Evolutionary conservation across 345 rosid genomes (phyloP).

Genomic region (Brassica carinata): DNA sequence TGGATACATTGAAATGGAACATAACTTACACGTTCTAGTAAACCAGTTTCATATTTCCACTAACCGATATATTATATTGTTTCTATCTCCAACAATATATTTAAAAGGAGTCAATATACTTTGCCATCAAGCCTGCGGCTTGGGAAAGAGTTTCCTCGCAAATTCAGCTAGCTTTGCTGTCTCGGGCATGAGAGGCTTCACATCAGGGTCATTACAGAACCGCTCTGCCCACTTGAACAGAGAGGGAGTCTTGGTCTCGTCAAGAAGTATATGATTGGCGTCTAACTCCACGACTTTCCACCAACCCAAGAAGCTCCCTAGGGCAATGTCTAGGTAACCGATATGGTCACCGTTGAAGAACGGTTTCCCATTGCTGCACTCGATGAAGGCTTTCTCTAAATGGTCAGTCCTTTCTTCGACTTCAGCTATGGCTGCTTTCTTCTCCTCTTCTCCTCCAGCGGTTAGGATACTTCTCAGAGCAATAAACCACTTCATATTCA

Average conservation of each 20-base stretch:
- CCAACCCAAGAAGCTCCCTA: slow-evolving; percentile 74
- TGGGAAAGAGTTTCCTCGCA: slow-evolving; percentile 46
- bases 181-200: slow-evolving; percentile 69
- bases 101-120: background rate
- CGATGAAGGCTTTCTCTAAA: slow-evolving; percentile 59
- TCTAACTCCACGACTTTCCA: slow-evolving; percentile 48
- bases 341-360: slow-evolving; percentile 73
- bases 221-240: slow-evolving; percentile 60
- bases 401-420: slow-evolving; percentile 42
- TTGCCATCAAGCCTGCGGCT: background rate
- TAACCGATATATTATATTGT: background rate
- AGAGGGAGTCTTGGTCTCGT: slow-evolving; percentile 53
- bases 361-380: slow-evolving; percentile 57
- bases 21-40: background rate
- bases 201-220: slow-evolving; percentile 61
- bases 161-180: slow-evolving; percentile 69
- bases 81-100: background rate
- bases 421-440: slow-evolving; percentile 39
- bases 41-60: background rate
- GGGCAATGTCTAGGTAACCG: slow-evolving; percentile 68
- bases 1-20: background rate
- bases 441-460: slow-evolving; percentile 50
- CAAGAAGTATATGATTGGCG: slow-evolving; percentile 44
- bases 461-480: slow-evolving; percentile 31
- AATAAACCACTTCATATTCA: slow-evolving; percentile 31